Evolutionary conservation across 139 green algal species (phyloP).

Genomic region (Bryopsis sp.): DNA sequence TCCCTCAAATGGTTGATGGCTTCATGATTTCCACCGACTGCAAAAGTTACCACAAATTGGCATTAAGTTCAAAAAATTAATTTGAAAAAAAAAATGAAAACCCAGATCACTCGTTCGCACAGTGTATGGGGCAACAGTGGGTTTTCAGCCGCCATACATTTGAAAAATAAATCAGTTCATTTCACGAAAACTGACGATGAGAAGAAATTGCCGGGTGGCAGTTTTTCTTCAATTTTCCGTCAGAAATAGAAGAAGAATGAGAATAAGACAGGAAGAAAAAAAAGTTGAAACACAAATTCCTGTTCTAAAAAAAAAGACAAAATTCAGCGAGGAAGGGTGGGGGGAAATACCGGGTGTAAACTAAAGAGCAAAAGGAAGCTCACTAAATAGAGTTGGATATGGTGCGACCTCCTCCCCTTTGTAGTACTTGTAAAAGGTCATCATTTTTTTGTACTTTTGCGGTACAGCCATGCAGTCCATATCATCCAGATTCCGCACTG

Average conservation of each 20-base stretch:
- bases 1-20: slow-evolving; percentile 91
- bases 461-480: slow-evolving; percentile 88
- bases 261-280: no score
- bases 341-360: no score
- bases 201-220: no score
- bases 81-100: background rate
- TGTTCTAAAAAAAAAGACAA: no score
- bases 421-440: slow-evolving; percentile 96
- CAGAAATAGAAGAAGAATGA: no score
- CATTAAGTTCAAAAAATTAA: background rate
- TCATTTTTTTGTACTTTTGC: slow-evolving; percentile 84
- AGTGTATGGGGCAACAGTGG: no score
- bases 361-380: no score
- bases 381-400: slow-evolving; percentile 89
- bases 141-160: no score
- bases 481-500: slow-evolving; percentile 91
- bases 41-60: background rate
- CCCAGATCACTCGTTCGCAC: slow-evolving; percentile 5
- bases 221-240: no score
- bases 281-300: no score
- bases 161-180: background rate
- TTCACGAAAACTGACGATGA: no score
- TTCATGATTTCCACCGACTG: slow-evolving; percentile 98
- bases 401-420: slow-evolving; percentile 62
- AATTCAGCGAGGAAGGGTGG: no score